Base-by-base conservation (phyloP, 176 grass and related monocot species). In the Musa itinerans region DNA sequence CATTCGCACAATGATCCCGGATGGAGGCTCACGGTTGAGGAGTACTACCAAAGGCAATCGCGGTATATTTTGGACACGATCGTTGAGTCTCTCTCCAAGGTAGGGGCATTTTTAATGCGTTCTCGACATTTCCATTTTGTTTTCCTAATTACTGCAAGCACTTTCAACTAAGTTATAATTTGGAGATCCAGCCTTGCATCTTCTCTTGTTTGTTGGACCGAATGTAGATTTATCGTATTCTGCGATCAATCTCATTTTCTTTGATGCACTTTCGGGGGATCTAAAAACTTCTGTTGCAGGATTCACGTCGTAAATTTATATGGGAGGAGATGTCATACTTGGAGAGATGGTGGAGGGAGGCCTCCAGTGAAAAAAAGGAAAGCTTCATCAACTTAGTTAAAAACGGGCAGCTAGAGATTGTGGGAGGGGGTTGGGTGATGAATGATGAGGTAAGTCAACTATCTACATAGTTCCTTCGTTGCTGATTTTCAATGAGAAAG, bases 301-400 rank as follows among this genome's bases (percentile, higher is more conserved):
- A 98, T 84, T 11, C 71, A 14, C 82, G 90, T 43, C 92, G 95
- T 57, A 98, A 98, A 53, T 98, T 98, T 34, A 93, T 98, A 72
- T 98, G 95, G 95, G 95, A 98, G 83, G 95, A 98, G 82, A 98
- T 93, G 90, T 98, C 95, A 2, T 98, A 98, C 79, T 87, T 98
- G 78, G 87, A 98, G 88, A 91, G 90, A 85, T 98, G 95, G 95
- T 98, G 95, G 95, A 87, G 95, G 5, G 95, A 98, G 76, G 95
- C 95, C 0, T 83, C 95, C 0, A 76, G 78, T 73, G 74, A 89
- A 23, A 91, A 84, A 70, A 87, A 85, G 86, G 88, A 93, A 59
- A 79, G 65, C 25, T 86, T 98, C 14, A 76, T 83, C 10, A 93
- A 89, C 72, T 90, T 93, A 19, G 88, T 98, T 12, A 89, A 82